Conservation (phyloP, 2,329 filamentous ascomycete species). For the Helotiales sp. region DNA sequence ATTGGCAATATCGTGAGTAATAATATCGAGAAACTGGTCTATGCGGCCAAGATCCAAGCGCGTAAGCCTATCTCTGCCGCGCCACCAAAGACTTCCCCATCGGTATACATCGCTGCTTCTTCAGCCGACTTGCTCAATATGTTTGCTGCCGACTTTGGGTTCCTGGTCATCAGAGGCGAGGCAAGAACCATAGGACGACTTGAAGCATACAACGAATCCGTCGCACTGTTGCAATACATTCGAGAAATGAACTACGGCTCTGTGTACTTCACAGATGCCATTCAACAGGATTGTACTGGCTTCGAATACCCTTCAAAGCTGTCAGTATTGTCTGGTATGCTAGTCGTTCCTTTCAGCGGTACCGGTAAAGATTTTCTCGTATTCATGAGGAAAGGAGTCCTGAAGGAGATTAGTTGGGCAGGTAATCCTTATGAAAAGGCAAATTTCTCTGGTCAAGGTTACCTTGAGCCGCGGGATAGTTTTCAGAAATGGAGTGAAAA, state of each 20-base stretch:
- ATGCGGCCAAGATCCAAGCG: conserved; percentile 13
- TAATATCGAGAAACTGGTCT: conserved; percentile 22
- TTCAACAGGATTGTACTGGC: conserved; percentile 15
- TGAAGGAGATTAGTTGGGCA: conserved; percentile 21
- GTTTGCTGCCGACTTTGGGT: conserved; percentile 27
- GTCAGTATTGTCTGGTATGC: conserved; percentile 9
- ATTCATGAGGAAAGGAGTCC: conserved; percentile 18
- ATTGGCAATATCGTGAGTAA: conserved; percentile 53
- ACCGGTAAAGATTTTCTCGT: conserved; percentile 20
- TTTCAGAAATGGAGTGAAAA: conserved; percentile 21
- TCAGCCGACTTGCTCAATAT: conserved; percentile 22
- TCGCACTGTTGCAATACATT: conserved; percentile 19
- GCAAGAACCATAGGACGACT: conserved; percentile 19
- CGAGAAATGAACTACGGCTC: conserved; percentile 1
- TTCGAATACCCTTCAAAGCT: conserved; percentile 3
- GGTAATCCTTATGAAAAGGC: conserved; percentile 22
- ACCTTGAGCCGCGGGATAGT: conserved; percentile 16
- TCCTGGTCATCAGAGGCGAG: conserved; percentile 18
- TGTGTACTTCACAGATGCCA: conserved; percentile 11
- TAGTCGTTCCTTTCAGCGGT: conserved; percentile 19
- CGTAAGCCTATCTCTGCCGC: conserved; percentile 10
- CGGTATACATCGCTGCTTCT: conserved; percentile 21
- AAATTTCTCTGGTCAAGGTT: background rate
- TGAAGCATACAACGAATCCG: conserved; percentile 15
- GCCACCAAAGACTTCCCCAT: conserved; percentile 11